Conservation (phyloP, 2,329 filamentous ascomycete genomes). For the Penicillium sumatraense region DNA sequence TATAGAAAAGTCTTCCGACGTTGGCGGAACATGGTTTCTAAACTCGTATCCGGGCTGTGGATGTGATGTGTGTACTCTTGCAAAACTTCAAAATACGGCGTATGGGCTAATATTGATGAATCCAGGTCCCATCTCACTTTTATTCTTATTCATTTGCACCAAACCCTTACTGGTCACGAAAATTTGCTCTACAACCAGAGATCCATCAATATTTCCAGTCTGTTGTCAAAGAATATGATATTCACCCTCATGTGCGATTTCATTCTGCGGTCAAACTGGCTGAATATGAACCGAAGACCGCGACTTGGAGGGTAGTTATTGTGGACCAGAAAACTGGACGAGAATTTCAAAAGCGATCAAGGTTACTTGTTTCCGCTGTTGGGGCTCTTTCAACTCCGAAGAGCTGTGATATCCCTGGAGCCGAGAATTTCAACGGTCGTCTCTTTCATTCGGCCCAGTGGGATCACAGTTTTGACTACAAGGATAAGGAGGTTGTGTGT, state of each 20-base stretch:
- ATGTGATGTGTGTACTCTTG: constrained; percentile 35
- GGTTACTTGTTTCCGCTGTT: constrained; percentile 36
- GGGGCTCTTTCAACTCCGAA: constrained; percentile 34
- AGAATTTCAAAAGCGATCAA: constrained; percentile 23
- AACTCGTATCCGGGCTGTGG: constrained; percentile 44
- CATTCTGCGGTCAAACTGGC: constrained; percentile 23
- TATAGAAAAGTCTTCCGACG: constrained; percentile 48
- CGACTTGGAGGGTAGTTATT: constrained; percentile 33
- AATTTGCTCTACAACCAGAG: constrained; percentile 40
- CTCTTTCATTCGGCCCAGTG: constrained; percentile 49
- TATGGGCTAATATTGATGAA: too few relatives aligned
- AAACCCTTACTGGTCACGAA: constrained; percentile 46
- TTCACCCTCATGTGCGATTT: constrained; percentile 27
- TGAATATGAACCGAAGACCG: constrained; percentile 17
- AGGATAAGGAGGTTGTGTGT: constrained; percentile 41
- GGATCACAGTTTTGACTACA: constrained; percentile 46
- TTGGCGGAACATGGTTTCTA: constrained; percentile 42
- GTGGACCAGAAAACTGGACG: constrained; percentile 27
- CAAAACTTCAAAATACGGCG: too few relatives aligned
- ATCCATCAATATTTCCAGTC: constrained; percentile 36
- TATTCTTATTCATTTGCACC: constrained; percentile 50
- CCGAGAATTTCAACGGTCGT: constrained; percentile 38
- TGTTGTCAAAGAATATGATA: constrained; percentile 25
- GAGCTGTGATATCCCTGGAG: constrained; percentile 33
- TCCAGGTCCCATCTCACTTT: constrained; percentile 42